A percentile compares a stretch with the other conserved stretches of the same genome.
Evolutionary conservation across 1,284 basidiomycete species (phyloP).

Genomic region (Cryptococcus hybrid): DNA sequence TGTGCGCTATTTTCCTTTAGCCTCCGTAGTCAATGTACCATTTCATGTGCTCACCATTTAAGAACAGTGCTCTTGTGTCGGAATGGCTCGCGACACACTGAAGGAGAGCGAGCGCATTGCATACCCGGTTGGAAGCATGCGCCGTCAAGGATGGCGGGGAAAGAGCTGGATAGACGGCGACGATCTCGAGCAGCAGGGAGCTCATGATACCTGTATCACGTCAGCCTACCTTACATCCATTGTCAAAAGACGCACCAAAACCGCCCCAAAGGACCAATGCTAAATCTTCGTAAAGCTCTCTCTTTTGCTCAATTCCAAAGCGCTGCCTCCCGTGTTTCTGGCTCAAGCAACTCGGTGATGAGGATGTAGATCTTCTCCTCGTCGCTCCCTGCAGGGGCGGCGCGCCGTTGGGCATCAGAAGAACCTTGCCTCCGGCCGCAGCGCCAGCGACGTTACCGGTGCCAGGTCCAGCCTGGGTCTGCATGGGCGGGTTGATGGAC

Average conservation of each 20-base stretch:
- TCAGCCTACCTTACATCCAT: neutral
- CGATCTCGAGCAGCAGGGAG: conserved; percentile 94
- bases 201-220: conserved; percentile 83
- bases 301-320: conserved; percentile 98
- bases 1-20: conserved; percentile 66
- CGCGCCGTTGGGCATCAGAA: conserved; percentile 47
- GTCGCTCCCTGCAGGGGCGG: conserved; percentile 46
- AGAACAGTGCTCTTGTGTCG: conserved; percentile 87
- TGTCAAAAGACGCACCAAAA: conserved; percentile 67
- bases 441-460: conserved; percentile 2
- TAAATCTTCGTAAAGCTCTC: conserved; percentile 98
- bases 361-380: conserved; percentile 57
- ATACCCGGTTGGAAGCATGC: conserved; percentile 98
- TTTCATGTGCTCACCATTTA: conserved; percentile 65
- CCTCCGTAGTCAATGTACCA: neutral
- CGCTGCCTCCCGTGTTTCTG: conserved; percentile 73
- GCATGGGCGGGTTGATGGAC: conserved; percentile 13
- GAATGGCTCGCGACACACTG: conserved; percentile 97
- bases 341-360: conserved; percentile 55
- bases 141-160: conserved; percentile 96
- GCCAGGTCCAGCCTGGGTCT: conserved; percentile 1
- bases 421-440: conserved; percentile 26
- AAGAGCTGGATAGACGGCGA: conserved; percentile 95
- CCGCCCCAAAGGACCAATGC: conserved; percentile 98
- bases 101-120: conserved; percentile 94